These are phyloP conservation scores for Trichosanthes truncata DNA, from an alignment of 306 rosid genomes.

Conservation along the genomic window DNA sequence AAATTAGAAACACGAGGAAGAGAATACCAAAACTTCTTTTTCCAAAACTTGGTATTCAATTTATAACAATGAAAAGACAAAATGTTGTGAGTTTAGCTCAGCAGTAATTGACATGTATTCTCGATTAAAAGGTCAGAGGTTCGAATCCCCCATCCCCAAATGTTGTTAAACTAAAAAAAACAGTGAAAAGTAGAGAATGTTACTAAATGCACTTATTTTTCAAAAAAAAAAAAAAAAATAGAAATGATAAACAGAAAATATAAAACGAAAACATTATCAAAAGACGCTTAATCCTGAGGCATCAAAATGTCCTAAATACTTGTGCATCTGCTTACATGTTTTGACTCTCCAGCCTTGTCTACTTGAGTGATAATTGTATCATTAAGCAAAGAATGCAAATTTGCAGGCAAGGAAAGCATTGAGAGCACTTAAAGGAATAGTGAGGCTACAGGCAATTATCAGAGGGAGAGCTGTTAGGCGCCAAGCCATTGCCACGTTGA, in stretches of 20 bases:
- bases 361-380: neutral
- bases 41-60: neutral
- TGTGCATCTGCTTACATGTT: neutral
- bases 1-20: neutral
- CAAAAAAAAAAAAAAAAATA: neutral
- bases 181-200: neutral
- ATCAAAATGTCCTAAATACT: neutral
- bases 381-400: neutral
- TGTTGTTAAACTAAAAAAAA: too few species aligned
- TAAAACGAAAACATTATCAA: neutral
- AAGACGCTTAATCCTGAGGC: neutral
- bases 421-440: conserved; percentile 88
- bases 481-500: conserved; percentile 73
- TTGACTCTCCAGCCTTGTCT: neutral
- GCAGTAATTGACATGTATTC: too few species aligned
- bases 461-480: conserved; percentile 90
- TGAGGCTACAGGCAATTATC: conserved; percentile 88
- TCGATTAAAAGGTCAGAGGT: too few species aligned
- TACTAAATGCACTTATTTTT: neutral
- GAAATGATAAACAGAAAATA: neutral
- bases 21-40: neutral
- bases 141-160: too few species aligned
- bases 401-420: conserved; percentile 83
- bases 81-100: too few species aligned
- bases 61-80: neutral